These are phyloP conservation scores for Arachnomyces sp. DNA, from an alignment of 2,329 filamentous ascomycete species.

Conservation along the genomic window DNA sequence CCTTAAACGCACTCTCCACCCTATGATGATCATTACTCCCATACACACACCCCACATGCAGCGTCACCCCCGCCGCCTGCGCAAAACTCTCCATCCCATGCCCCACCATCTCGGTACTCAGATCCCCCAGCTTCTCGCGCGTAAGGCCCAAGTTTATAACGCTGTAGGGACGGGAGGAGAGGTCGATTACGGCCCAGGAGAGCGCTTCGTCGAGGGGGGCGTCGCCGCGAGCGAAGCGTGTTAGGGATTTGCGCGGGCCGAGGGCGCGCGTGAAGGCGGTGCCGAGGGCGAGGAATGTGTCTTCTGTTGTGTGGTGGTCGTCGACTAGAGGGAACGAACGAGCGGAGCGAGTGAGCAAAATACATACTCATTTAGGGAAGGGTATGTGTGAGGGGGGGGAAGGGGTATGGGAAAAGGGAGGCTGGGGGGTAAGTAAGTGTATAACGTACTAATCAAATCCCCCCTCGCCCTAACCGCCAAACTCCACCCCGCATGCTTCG, in stretches of 20 bases:
- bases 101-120: slow-evolving; percentile 94
- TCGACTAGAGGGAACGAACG: slow-evolving; percentile 54
- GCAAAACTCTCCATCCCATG: slow-evolving; percentile 94
- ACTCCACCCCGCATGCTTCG: slow-evolving; percentile 94
- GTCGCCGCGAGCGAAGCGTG: slow-evolving; percentile 86
- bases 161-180: slow-evolving; percentile 82
- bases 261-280: slow-evolving; percentile 74
- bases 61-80: slow-evolving; percentile 77
- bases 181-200: slow-evolving; percentile 85
- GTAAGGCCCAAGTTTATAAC: slow-evolving; percentile 76
- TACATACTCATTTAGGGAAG: neutral
- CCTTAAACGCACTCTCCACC: slow-evolving; percentile 96
- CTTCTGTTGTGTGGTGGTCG: slow-evolving; percentile 97
- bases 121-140: slow-evolving; percentile 86
- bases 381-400: neutral
- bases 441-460: slow-evolving; percentile 72
- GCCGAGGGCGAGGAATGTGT: slow-evolving; percentile 86
- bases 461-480: slow-evolving; percentile 73
- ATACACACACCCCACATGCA: slow-evolving; percentile 87
- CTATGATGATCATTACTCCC: slow-evolving; percentile 94
- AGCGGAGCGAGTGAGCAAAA: neutral
- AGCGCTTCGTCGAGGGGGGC: slow-evolving; percentile 92
- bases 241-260: slow-evolving; percentile 67
- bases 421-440: too few species aligned
- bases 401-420: too few species aligned